Evolutionary conservation across 495 filamentous ascomycete genomes (phyloP), one percentile per base, ranked within the genome.

Genomic region (Penicillium maclennaniae): DNA sequence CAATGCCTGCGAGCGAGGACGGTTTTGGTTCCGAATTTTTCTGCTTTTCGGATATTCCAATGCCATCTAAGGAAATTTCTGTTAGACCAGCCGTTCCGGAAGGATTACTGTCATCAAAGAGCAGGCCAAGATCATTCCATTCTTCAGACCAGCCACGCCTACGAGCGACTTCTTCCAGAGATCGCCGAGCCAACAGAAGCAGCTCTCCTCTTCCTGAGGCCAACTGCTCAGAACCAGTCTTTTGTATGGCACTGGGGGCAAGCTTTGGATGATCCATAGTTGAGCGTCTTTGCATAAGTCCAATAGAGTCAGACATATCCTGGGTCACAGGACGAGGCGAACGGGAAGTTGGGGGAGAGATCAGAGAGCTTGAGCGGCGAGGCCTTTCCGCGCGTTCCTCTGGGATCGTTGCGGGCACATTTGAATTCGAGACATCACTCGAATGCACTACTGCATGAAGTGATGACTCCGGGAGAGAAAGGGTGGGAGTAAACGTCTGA

Each of bases 191-290:
- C 27, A 97, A 68, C n/a, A 88, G 68, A 52, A 87, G 82, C 6
- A 98, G 74, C 58, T 95, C 88, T 20, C 87, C 92, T 66, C 92
- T 78, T 46, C 78, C 82, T 25, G 86, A 87, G 38, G 91, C 88
- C n/a, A 97, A 74, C 39, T 95, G 87, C 64, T 93, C 86, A 9
- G 89, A 73, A 0, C 91, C 91, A 8, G 82, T 75, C 60, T 84
- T 89, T 7, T 62, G 65, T 9, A 64, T 53, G 4, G 53, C 36
- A 43, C 41, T 25, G 7, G 66, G 47, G 6, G 56, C 50, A 9
- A 64, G 55, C 48, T 72, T 70, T 4, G 67, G 61, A 6, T 63
- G 62, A 12, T 72, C 71, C 53, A 70, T 31, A 44, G 61, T 60
- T 38, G 61, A 54, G 43, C 63, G 58, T 34, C 63, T 55, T 23